Percentiles rank a stretch among this genome's conserved stretches.
phyloP scores from a whole-genome alignment of 2,329 filamentous ascomycete species.

The Fusarium redolens region DNA sequence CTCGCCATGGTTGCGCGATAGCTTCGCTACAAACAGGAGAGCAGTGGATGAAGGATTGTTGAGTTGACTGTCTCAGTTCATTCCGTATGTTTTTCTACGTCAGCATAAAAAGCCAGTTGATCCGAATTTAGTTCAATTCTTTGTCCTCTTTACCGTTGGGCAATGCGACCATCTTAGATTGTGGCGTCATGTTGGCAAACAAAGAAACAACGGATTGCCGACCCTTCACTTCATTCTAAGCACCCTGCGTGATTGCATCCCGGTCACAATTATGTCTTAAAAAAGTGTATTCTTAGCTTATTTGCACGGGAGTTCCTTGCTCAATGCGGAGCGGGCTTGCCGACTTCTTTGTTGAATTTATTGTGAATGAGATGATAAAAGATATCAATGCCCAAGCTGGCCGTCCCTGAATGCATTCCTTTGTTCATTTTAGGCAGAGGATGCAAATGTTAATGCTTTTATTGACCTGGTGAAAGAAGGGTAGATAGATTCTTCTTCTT shows the following conservation, averaged over 20 bases:
- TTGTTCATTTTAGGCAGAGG: slow-evolving; percentile 15
- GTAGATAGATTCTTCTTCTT: neutral
- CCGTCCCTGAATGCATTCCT: neutral
- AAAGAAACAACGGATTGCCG: slow-evolving; percentile 28
- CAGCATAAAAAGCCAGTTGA: neutral
- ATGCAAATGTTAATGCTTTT: slow-evolving; percentile 4
- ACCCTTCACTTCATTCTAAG: neutral
- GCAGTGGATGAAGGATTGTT: neutral
- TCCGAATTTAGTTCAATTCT: neutral
- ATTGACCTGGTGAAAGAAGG: neutral
- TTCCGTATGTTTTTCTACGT: neutral
- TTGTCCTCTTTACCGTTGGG: slow-evolving; percentile 1
- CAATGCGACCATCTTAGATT: neutral
- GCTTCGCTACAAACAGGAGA: neutral
- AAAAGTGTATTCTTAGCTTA: slow-evolving; percentile 1
- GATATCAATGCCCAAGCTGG: slow-evolving; percentile 10
- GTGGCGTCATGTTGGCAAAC: slow-evolving; percentile 35
- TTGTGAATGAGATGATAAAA: slow-evolving; percentile 10
- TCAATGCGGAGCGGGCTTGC: slow-evolving; percentile 6
- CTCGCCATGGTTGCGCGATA: slow-evolving; percentile 9
- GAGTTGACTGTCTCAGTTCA: neutral
- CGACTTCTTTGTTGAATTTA: slow-evolving; percentile 40
- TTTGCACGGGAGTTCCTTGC: neutral
- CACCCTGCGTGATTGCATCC: neutral
- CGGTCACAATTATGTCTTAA: neutral